Percentiles rank a stretch among this genome's conserved stretches.
phyloP scores from a whole-genome alignment of 1,284 basidiomycete genomes.

The Malassezia yamatoensis region DNA sequence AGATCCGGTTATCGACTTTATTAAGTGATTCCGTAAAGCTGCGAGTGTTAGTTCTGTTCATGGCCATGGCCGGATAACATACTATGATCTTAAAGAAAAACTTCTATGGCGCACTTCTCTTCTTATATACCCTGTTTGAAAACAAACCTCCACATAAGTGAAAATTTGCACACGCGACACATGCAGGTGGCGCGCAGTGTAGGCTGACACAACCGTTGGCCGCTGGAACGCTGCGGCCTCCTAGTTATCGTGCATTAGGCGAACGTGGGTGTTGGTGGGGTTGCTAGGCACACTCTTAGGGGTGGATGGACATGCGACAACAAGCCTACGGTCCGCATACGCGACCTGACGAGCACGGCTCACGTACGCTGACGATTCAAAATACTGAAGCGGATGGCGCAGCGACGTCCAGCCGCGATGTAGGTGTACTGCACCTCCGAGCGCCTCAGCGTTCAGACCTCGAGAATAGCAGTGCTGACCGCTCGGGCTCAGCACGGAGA shows the following conservation, averaged over 20 bases:
- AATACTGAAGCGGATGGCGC: background rate
- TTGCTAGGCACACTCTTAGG: too few species aligned
- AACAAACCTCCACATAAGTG: too few species aligned
- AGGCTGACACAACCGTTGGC: background rate
- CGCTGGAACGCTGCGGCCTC: background rate
- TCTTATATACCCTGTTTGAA: too few species aligned
- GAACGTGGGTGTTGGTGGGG: too few species aligned
- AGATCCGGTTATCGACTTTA: conserved; percentile 45
- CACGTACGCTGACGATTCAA: conserved; percentile 3
- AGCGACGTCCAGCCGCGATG: background rate
- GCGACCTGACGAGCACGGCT: conserved; percentile 5
- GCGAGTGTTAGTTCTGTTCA: conserved; percentile 1
- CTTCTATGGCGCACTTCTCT: too few species aligned
- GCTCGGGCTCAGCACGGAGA: conserved; percentile 5
- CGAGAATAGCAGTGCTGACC: background rate
- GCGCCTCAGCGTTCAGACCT: background rate
- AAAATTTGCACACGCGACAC: too few species aligned
- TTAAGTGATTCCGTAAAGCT: conserved; percentile 46
- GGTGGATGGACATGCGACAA: too few species aligned
- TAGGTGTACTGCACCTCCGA: conserved; percentile 1
- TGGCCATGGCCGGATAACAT: background rate
- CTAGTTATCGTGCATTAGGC: too few species aligned
- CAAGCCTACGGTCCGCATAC: background rate
- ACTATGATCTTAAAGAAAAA: conserved; percentile 19
- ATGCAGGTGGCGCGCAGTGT: background rate